These are phyloP conservation scores for Catharanthus roseus DNA, from an alignment of 257 asterid genomes.

Conservation along the genomic window DNA sequence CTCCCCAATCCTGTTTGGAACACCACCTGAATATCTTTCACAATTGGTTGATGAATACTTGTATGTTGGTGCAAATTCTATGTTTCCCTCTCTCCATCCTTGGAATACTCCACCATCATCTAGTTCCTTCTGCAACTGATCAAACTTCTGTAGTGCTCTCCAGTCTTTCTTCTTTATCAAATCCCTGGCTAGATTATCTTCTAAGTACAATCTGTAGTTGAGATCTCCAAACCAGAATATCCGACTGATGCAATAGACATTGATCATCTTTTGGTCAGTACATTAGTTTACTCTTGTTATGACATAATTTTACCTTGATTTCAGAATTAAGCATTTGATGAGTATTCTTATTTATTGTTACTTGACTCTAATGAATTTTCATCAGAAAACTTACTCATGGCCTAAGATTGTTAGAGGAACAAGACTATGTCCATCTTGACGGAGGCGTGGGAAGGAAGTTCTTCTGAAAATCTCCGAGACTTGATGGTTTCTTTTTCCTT, in stretches of 20 bases:
- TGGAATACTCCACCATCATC: slow-evolving; percentile 79
- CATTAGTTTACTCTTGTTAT: background rate
- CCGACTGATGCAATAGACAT: slow-evolving; percentile 59
- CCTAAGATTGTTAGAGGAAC: slow-evolving; percentile 75
- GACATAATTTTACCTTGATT: background rate
- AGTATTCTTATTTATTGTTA: background rate
- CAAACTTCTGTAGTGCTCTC: slow-evolving; percentile 66
- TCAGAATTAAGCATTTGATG: background rate
- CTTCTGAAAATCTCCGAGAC: slow-evolving; percentile 77
- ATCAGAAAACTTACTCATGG: slow-evolving; percentile 69
- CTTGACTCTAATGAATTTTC: background rate
- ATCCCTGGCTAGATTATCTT: slow-evolving; percentile 75
- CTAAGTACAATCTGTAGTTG: slow-evolving; percentile 79
- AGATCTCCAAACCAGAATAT: slow-evolving; percentile 99
- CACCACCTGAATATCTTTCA: slow-evolving; percentile 81
- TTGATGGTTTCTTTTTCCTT: slow-evolving; percentile 76
- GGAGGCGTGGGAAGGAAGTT: slow-evolving; percentile 55
- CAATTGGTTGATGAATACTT: slow-evolving; percentile 69
- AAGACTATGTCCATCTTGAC: slow-evolving; percentile 35
- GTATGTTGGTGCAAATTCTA: slow-evolving; percentile 86
- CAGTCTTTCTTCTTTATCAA: slow-evolving; percentile 60
- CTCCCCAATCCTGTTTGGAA: slow-evolving; percentile 68
- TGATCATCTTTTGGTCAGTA: slow-evolving; percentile 11
- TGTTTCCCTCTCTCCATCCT: slow-evolving; percentile 89
- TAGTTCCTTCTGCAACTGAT: slow-evolving; percentile 73